A percentile compares a stretch with the other conserved stretches of the same genome.
Evolutionary conservation across 345 rosid species (phyloP).

Genomic region (Punica granatum): DNA sequence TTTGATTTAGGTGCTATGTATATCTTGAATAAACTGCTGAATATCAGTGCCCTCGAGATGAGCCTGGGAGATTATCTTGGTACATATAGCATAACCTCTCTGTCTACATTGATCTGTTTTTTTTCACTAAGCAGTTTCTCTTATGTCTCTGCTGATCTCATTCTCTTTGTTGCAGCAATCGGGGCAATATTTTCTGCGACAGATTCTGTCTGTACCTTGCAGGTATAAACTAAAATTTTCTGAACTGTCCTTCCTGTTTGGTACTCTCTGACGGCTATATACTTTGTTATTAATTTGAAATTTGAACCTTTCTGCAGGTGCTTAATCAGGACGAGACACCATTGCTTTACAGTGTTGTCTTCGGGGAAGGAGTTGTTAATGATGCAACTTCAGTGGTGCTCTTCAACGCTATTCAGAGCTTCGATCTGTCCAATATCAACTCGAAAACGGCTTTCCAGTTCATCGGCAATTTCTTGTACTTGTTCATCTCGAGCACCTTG

Average conservation of each 20-base stretch:
- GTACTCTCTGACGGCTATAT: background rate
- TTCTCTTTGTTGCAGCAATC: slow-evolving; percentile 28
- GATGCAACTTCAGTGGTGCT: slow-evolving; percentile 98
- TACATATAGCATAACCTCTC: slow-evolving; percentile 14
- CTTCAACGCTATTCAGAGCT: slow-evolving; percentile 83
- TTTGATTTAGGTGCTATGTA: slow-evolving; percentile 52
- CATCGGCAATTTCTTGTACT: slow-evolving; percentile 62
- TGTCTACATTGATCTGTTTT: background rate
- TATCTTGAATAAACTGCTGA: slow-evolving; percentile 68
- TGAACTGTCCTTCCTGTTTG: background rate
- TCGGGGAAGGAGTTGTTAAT: slow-evolving; percentile 93
- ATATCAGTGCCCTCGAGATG: slow-evolving; percentile 49
- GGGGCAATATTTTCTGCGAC: slow-evolving; percentile 67
- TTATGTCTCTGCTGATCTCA: slow-evolving; percentile 9
- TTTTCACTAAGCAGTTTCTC: background rate
- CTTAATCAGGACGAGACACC: slow-evolving; percentile 95
- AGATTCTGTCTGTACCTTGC: slow-evolving; percentile 63
- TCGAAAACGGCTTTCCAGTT: slow-evolving; percentile 45
- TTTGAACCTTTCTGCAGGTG: slow-evolving; percentile 40
- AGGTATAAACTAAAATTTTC: slow-evolving; percentile 22
- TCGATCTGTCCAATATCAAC: slow-evolving; percentile 64
- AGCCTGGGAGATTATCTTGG: slow-evolving; percentile 68
- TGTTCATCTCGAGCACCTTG: slow-evolving; percentile 71
- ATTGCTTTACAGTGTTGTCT: slow-evolving; percentile 74
- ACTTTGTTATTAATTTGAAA: background rate